phyloP scores from a whole-genome alignment of 345 rosid genomes.

The Noccaea bulbosa region DNA sequence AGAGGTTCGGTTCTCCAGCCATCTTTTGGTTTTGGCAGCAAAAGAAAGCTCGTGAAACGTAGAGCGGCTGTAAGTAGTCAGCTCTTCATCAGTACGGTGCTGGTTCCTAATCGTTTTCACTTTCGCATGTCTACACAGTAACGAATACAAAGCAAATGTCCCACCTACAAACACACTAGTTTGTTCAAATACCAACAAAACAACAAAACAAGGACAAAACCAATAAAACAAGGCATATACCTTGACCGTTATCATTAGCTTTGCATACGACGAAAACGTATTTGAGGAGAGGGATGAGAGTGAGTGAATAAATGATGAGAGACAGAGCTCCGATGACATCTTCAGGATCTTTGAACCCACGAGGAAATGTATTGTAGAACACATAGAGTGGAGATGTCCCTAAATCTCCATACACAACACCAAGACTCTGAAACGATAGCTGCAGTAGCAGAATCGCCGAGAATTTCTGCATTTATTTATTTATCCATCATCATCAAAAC shows the following conservation, averaged over 20 bases:
- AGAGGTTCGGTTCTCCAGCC: constrained; percentile 68
- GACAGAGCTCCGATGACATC: constrained; percentile 74
- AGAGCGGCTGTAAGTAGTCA: constrained; percentile 90
- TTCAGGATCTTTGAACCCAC: constrained; percentile 58
- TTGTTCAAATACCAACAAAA: background rate
- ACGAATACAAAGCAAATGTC: constrained; percentile 82
- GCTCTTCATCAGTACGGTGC: constrained; percentile 92
- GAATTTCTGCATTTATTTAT: constrained; percentile 52
- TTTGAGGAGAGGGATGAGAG: constrained; percentile 77
- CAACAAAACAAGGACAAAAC: background rate
- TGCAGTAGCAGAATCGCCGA: constrained; percentile 61
- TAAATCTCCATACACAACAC: constrained; percentile 79
- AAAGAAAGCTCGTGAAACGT: constrained; percentile 79
- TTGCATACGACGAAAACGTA: constrained; percentile 71
- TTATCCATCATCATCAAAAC: no score
- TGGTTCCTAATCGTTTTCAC: constrained; percentile 88
- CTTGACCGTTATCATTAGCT: constrained; percentile 83
- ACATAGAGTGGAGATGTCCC: constrained; percentile 81
- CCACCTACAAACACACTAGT: constrained; percentile 59
- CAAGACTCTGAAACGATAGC: constrained; percentile 77
- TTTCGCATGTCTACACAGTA: constrained; percentile 87
- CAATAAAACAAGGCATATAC: constrained; percentile 18
- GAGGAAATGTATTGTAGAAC: constrained; percentile 76
- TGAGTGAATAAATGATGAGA: constrained; percentile 71
- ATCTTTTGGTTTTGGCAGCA: constrained; percentile 84